A percentile compares a stretch with the other conserved stretches of the same genome.
Evolutionary conservation across 176 grass and related monocot genomes (phyloP).

Genomic region (Triticum urartu): DNA sequence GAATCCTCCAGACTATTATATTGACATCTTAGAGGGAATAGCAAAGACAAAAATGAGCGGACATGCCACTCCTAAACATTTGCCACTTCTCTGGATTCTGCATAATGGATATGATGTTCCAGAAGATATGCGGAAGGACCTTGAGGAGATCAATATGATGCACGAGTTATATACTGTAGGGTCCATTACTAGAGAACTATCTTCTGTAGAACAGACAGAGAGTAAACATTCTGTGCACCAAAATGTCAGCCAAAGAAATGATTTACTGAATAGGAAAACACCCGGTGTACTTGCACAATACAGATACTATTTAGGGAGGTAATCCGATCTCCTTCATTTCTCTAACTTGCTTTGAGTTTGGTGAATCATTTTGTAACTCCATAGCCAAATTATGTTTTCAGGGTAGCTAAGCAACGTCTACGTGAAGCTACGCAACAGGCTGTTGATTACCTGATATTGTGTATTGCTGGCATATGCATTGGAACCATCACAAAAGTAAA

Average conservation of each 20-base stretch:
- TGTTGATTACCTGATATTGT: conserved; percentile 67
- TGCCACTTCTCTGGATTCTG: conserved; percentile 69
- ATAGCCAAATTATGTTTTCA: conserved; percentile 34
- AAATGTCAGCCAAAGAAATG: conserved; percentile 33
- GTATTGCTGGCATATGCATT: conserved; percentile 72
- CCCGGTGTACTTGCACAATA: conserved; percentile 60
- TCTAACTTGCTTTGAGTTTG: not conserved
- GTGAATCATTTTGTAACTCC: conserved; percentile 27
- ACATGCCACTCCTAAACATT: conserved; percentile 42
- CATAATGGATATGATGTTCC: conserved; percentile 67
- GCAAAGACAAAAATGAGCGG: conserved; percentile 44
- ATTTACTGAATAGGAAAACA: conserved; percentile 57
- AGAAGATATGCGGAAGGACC: conserved; percentile 50
- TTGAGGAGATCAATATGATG: conserved; percentile 42
- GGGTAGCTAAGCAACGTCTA: conserved; percentile 61
- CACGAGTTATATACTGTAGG: conserved; percentile 40
- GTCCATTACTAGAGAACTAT: conserved; percentile 34
- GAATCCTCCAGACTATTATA: conserved; percentile 83
- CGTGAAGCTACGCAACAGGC: conserved; percentile 54
- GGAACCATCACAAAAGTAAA: conserved; percentile 62
- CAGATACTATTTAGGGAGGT: conserved; percentile 70
- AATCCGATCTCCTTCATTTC: conserved; percentile 26
- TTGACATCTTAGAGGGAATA: conserved; percentile 82
- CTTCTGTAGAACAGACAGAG: conserved; percentile 34
- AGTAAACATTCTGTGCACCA: conserved; percentile 25